These are phyloP conservation scores for Hypomontagnella submonticulosa DNA, from an alignment of 495 filamentous ascomycete genomes.

Conservation along the genomic window DNA sequence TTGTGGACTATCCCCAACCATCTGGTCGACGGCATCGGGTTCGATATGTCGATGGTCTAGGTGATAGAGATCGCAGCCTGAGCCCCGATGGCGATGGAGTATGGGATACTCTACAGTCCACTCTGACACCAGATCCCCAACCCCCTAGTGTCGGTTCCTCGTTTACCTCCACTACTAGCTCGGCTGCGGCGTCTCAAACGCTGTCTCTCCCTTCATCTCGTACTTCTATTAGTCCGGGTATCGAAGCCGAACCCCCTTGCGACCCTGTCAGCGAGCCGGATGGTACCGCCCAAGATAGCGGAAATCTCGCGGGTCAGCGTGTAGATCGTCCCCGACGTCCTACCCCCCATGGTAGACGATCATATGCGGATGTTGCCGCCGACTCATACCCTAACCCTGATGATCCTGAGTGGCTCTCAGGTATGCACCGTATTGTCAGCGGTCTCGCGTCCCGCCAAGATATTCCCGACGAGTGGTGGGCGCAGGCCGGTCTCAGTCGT, in stretches of 20 bases:
- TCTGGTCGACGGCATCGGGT: background rate
- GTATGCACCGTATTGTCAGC: slow-evolving; percentile 75
- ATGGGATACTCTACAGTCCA: slow-evolving; percentile 84
- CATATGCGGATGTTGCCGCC: slow-evolving; percentile 52
- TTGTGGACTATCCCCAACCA: background rate
- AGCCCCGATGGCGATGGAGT: slow-evolving; percentile 76
- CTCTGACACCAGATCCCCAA: slow-evolving; percentile 81
- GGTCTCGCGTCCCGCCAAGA: slow-evolving; percentile 73
- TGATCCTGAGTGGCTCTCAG: slow-evolving; percentile 62
- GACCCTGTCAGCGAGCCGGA: slow-evolving; percentile 52
- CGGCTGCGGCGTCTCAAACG: slow-evolving; percentile 50
- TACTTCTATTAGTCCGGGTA: slow-evolving; percentile 51
- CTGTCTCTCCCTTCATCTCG: slow-evolving; percentile 48
- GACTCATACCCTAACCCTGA: slow-evolving; percentile 40
- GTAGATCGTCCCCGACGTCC: slow-evolving; percentile 4
- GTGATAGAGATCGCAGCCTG: slow-evolving; percentile 82
- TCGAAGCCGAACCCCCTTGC: slow-evolving; percentile 51
- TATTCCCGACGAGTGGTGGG: slow-evolving; percentile 83
- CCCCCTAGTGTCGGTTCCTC: slow-evolving; percentile 83
- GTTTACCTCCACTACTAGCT: slow-evolving; percentile 74
- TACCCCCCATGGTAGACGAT: slow-evolving; percentile 31
- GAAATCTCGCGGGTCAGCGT: slow-evolving; percentile 22
- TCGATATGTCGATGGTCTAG: slow-evolving; percentile 72
- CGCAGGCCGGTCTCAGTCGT: slow-evolving; percentile 72
- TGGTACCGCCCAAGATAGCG: slow-evolving; percentile 50